Evolutionary conservation across 2,329 filamentous ascomycete species (phyloP), one percentile per base, ranked within the genome.

Genomic region (Parasarocladium wereldwijsianum): DNA sequence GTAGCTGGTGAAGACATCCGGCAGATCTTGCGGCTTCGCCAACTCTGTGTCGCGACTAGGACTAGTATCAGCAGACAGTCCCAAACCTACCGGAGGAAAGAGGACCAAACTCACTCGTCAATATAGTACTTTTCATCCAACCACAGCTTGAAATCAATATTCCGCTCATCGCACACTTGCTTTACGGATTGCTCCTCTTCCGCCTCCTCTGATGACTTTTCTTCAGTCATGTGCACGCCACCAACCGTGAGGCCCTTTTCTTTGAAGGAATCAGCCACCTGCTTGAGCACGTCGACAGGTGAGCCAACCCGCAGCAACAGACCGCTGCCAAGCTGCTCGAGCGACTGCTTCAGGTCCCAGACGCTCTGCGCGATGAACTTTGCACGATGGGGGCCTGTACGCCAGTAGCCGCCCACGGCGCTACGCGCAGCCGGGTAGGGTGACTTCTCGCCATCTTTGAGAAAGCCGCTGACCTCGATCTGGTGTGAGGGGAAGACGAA

Each of bases 81-180:
- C n/a, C n/a, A n/a, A n/a, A n/a, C n/a, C n/a, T n/a, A n/a, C n/a
- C n/a, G n/a, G n/a, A n/a, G n/a, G n/a, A n/a, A n/a, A n/a, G 5
- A 24, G 39, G 6, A 37, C 32, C 9, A 17, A 5, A 66, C 77
- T 52, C 57, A 86, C 81, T 86, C 78, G 42, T 86, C 76, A 29
- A 86, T 62, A 35, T 75, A 75, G 40, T 81, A 86, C 46, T 86
- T 87, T 49, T 85, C 80, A 41, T 87, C 80, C 1, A 52, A 50
- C 70, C 74, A 85, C 1, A 73, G 34, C 45, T 68, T 67, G 46
- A 83, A 81, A 2, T 70, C 60, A 4, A 73, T 57, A 1, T 57
- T 60, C 3, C 62, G 51, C 9, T 61, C 47, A 14, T 63, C 51
- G 32, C 77, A 74, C 1, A 70, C 44, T 0, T 54, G 45, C 17